Evolutionary conservation across 1,284 basidiomycete species (phyloP).

Genomic region (Austropuccinia psidii): DNA sequence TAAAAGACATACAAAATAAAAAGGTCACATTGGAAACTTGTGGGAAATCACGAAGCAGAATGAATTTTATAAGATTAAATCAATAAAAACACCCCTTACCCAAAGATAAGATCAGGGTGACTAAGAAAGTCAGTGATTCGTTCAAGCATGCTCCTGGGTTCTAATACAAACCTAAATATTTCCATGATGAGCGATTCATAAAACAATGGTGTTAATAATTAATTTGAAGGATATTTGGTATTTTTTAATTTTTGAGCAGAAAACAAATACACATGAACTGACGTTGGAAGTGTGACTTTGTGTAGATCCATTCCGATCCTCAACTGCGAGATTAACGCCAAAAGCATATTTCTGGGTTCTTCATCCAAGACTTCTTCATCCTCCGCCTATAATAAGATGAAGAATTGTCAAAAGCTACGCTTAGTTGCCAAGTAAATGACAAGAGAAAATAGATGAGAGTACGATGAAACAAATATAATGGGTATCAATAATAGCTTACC

Average conservation of each 20-base stretch:
- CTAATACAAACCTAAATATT: constrained; percentile 86
- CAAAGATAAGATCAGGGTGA: constrained; percentile 94
- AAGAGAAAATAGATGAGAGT: no score
- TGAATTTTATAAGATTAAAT: constrained; percentile 34
- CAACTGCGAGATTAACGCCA: constrained; percentile 68
- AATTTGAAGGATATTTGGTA: not conserved
- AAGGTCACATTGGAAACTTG: not conserved
- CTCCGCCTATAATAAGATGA: constrained; percentile 39
- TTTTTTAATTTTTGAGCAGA: not conserved
- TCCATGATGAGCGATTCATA: not conserved
- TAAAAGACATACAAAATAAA: constrained; percentile 47
- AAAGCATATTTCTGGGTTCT: constrained; percentile 49
- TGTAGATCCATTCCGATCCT: constrained; percentile 89
- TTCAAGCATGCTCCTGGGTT: constrained; percentile 86
- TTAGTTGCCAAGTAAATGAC: not conserved
- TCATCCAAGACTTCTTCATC: constrained; percentile 50
- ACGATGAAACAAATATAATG: no score
- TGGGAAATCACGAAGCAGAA: not conserved
- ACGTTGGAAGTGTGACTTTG: constrained; percentile 60
- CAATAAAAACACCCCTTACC: constrained; percentile 54
- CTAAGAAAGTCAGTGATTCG: constrained; percentile 98
- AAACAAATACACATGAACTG: not conserved
- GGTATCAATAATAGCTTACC: no score
- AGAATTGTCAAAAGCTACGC: not conserved
- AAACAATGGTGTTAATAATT: not conserved